These are phyloP conservation scores for Ceratobasidium theobromae DNA, from an alignment of 1,284 basidiomycete genomes.

Conservation along the genomic window DNA sequence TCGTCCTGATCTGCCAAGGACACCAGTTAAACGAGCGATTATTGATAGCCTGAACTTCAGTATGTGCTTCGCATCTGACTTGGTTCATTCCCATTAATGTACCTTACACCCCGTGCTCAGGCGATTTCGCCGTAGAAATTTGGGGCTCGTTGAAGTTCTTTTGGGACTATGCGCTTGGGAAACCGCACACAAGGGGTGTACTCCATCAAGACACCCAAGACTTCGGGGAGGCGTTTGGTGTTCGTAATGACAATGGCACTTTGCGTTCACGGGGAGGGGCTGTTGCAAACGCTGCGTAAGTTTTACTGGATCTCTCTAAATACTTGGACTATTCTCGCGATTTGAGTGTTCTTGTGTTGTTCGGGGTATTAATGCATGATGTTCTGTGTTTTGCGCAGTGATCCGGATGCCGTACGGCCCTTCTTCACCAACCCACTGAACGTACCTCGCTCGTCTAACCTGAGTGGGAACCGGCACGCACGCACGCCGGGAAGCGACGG, in stretches of 20 bases:
- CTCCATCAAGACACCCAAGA: conserved; percentile 40
- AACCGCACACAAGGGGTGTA: conserved; percentile 48
- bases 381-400: conserved; percentile 8
- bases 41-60: conserved; percentile 79
- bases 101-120: conserved; percentile 41
- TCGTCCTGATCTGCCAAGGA: conserved; percentile 42
- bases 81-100: not conserved
- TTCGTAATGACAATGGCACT: not conserved
- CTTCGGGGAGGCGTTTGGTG: conserved; percentile 57
- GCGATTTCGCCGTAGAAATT: conserved; percentile 68
- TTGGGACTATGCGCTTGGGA: conserved; percentile 51
- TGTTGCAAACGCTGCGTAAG: conserved; percentile 9
- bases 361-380: not conserved
- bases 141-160: conserved; percentile 63
- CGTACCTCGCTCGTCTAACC: conserved; percentile 2
- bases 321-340: not conserved
- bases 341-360: not conserved
- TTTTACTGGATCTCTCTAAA: not conserved
- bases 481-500: conserved; percentile 24
- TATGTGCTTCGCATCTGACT: conserved; percentile 42
- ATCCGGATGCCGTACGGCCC: conserved; percentile 25
- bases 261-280: conserved; percentile 9
- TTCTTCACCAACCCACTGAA: conserved; percentile 3
- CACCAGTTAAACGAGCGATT: conserved; percentile 62
- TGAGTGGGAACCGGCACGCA: conserved; percentile 15